Base-by-base conservation (phyloP, 768 basidiomycete genomes). In the Trichaptum fuscoviolaceum region DNA sequence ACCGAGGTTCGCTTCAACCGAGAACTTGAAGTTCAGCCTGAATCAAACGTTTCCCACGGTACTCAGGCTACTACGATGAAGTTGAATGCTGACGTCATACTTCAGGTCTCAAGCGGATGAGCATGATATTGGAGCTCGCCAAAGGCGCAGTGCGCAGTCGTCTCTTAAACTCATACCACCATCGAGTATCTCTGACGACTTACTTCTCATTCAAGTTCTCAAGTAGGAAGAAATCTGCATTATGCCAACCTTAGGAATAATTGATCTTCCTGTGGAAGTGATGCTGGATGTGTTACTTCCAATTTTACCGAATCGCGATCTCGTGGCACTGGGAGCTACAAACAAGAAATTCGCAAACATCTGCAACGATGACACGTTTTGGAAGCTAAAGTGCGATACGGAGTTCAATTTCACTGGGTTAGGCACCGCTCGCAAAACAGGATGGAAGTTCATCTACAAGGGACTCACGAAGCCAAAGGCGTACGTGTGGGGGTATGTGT, bases 341-440 rank as follows among this genome's bases (percentile, higher is more conserved):
- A 88, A 83, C 76, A 87, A 82, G 69, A 82, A 83, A 73, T 91
- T 93, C 72, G 81, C 85, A 60, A 68, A 75, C 15, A 70, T 90
- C 26, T 85, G 84, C 72, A 79, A 83, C 15, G 92, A 95, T 72
- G 90, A 93, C 66, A 87, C 86, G 0, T 82, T 94, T 67, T 96
- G 94, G 94, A 88, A 87, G 73, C 81, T 84, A 30, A 89, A 85
- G 67, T 77, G 92, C 9, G 73, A 81, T 34, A 74, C 76, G 35
- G 94, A 95, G 73, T 95, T 87, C 79, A 92, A 93, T 76, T 95
- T 93, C 71, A 83, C 89, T 8, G 85, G 84, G 3, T 80, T 83
- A 57, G 84, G 82, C 57, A 93, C 90, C 0, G 93, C 93, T 17
- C 81, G 94, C 23, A 85, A 83, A 15, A 86, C 77, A 58, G 93